phyloP scores from a whole-genome alignment of 1,284 basidiomycete genomes.

The Psilocybe mexicana region DNA sequence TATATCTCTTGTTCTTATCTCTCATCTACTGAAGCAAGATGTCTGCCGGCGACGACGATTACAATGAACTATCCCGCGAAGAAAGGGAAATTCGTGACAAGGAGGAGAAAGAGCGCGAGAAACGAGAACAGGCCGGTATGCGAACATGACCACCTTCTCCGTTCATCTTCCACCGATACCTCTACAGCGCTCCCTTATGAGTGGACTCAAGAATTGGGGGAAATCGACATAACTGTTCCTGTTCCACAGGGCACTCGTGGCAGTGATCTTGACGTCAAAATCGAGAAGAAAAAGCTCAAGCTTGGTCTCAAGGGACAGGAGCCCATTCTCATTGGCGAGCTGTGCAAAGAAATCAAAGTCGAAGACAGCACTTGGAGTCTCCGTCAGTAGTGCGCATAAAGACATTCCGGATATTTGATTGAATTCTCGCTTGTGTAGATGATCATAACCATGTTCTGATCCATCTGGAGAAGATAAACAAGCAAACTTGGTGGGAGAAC shows the following conservation, averaged over 20 bases:
- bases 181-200: constrained; percentile 81
- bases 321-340: constrained; percentile 85
- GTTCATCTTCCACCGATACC: constrained; percentile 18
- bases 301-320: constrained; percentile 87
- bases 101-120: constrained; percentile 68
- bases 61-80: constrained; percentile 80
- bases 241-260: constrained; percentile 87
- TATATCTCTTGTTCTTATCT: background rate
- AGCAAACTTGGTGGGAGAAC: constrained; percentile 97
- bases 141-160: constrained; percentile 25
- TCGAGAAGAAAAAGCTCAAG: constrained; percentile 82
- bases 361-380: constrained; percentile 98
- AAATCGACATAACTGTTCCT: constrained; percentile 82
- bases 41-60: constrained; percentile 48
- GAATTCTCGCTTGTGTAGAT: constrained; percentile 49
- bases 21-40: constrained; percentile 23
- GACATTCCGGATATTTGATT: background rate
- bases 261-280: constrained; percentile 72
- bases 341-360: constrained; percentile 91
- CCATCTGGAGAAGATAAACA: constrained; percentile 87
- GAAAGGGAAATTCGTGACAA: constrained; percentile 76
- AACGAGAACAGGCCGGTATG: constrained; percentile 83
- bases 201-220: constrained; percentile 91
- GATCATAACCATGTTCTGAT: constrained; percentile 75
- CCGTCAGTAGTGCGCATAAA: constrained; percentile 54